Percentiles rank a stretch among this genome's conserved stretches.
Conservation (phyloP, 352 stramenopile species). For the Globisporangium emineosum region DNA sequence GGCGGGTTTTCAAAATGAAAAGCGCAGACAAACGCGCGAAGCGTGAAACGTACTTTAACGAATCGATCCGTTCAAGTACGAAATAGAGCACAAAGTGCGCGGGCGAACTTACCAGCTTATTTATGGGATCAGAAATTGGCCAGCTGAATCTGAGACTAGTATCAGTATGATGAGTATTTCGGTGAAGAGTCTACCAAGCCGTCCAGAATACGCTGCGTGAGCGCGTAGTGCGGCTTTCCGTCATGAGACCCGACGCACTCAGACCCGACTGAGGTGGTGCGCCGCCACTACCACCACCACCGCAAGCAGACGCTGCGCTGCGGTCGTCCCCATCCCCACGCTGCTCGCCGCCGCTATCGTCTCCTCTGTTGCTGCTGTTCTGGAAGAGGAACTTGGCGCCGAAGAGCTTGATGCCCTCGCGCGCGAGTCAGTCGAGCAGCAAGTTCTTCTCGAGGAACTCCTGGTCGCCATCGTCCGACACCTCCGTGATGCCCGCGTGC, state of each 20-base stretch:
- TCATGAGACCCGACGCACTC: slow-evolving; percentile 8
- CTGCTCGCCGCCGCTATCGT: slow-evolving; percentile 21
- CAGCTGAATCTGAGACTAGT: too few relatives aligned
- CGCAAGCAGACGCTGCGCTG: slow-evolving; percentile 16
- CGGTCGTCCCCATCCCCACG: slow-evolving; percentile 13
- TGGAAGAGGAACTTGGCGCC: slow-evolving; percentile 26
- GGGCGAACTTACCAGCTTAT: too few relatives aligned
- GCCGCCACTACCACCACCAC: neutral
- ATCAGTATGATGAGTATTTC: too few relatives aligned
- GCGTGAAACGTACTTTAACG: neutral
- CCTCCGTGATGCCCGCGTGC: slow-evolving; percentile 74
- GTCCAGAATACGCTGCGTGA: slow-evolving; percentile 50
- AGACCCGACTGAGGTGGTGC: slow-evolving; percentile 12
- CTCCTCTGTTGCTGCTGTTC: slow-evolving; percentile 7
- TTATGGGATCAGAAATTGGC: too few relatives aligned
- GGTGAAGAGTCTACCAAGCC: too few relatives aligned
- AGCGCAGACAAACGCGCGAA: neutral
- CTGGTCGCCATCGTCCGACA: slow-evolving; percentile 58
- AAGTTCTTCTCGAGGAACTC: slow-evolving; percentile 68
- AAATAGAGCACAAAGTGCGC: neutral
- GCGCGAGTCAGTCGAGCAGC: slow-evolving; percentile 68
- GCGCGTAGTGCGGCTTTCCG: slow-evolving; percentile 24
- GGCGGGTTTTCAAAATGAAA: slow-evolving; percentile 2
- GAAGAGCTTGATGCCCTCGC: slow-evolving; percentile 66
- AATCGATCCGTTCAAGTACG: neutral